Percentiles rank a stretch among this genome's conserved stretches.
These are phyloP conservation scores for Stylosanthes scabra DNA, from an alignment of 331 rosid genomes.

Conservation along the genomic window DNA sequence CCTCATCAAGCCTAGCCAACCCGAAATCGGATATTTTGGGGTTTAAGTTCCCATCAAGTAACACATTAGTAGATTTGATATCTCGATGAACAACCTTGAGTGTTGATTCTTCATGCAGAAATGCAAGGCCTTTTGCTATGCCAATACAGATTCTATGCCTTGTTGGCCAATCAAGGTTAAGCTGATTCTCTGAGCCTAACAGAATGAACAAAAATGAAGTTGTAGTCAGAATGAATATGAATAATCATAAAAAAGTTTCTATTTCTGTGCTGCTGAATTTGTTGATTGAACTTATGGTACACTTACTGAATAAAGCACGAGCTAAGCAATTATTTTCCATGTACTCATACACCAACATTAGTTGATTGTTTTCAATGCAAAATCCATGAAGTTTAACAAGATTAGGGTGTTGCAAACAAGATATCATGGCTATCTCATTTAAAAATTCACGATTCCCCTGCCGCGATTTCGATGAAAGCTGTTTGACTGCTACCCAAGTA, in stretches of 20 bases:
- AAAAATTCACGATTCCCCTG: constrained; percentile 81
- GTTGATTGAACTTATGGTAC: constrained; percentile 7
- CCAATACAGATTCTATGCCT: constrained; percentile 76
- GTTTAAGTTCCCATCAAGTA: constrained; percentile 66
- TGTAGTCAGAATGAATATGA: constrained; percentile 6
- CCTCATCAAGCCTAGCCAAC: constrained; percentile 74
- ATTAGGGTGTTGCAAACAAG: constrained; percentile 81
- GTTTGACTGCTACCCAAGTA: constrained; percentile 70
- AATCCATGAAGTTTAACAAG: constrained; percentile 86
- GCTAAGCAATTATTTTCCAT: constrained; percentile 82
- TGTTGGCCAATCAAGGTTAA: constrained; percentile 65
- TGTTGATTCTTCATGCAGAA: constrained; percentile 76
- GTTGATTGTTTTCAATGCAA: constrained; percentile 70
- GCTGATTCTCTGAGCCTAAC: constrained; percentile 45
- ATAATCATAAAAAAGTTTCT: constrained; percentile 4
- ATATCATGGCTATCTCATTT: constrained; percentile 79
- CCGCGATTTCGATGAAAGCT: constrained; percentile 69
- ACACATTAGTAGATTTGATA: constrained; percentile 75
- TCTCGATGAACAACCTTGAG: constrained; percentile 76
- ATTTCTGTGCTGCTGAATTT: background rate
- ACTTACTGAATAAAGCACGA: constrained; percentile 71
- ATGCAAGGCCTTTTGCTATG: constrained; percentile 77
- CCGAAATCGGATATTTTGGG: constrained; percentile 87
- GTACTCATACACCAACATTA: constrained; percentile 75
- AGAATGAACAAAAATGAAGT: constrained; percentile 20